These are phyloP conservation scores for Yarrowia sp. DNA, from an alignment of 805 yeast genomes.

Conservation along the genomic window DNA sequence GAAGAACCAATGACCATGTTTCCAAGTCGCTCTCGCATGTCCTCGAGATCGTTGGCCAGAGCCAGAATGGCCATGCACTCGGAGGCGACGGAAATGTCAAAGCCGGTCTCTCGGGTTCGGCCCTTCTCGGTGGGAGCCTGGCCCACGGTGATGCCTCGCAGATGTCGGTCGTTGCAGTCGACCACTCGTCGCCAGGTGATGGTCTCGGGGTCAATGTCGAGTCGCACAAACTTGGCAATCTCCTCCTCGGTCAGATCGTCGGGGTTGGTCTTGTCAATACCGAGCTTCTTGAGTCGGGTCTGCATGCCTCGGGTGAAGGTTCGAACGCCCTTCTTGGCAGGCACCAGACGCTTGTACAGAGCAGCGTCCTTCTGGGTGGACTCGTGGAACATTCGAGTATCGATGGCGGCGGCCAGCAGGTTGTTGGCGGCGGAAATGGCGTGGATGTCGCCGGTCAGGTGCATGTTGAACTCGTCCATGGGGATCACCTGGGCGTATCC, in stretches of 20 bases:
- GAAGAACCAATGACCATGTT: conserved; percentile 87
- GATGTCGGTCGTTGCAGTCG: conserved; percentile 91
- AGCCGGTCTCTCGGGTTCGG: conserved; percentile 82
- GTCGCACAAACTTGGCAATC: conserved; percentile 72
- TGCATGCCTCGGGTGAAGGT: conserved; percentile 79
- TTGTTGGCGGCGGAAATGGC: conserved; percentile 95
- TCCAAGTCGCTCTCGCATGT: conserved; percentile 87
- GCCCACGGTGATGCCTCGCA: conserved; percentile 88
- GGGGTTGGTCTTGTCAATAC: conserved; percentile 78
- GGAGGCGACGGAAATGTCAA: conserved; percentile 95
- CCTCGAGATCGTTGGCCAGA: conserved; percentile 74
- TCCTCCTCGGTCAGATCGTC: conserved; percentile 80
- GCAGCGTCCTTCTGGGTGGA: conserved; percentile 80
- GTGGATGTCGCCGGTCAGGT: conserved; percentile 96
- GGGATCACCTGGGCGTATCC: conserved; percentile 98
- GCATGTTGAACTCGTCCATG: conserved; percentile 98
- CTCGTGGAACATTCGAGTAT: conserved; percentile 97
- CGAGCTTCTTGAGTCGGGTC: conserved; percentile 76
- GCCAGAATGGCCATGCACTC: conserved; percentile 97
- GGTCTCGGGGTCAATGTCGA: conserved; percentile 87
- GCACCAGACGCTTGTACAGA: conserved; percentile 83
- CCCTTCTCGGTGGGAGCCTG: conserved; percentile 94
- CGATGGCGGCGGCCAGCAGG: conserved; percentile 93
- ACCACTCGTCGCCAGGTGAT: conserved; percentile 93
- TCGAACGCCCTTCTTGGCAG: conserved; percentile 78